Base-by-base conservation (phyloP, 1,284 basidiomycete genomes). In the Ustilago tritici region DNA sequence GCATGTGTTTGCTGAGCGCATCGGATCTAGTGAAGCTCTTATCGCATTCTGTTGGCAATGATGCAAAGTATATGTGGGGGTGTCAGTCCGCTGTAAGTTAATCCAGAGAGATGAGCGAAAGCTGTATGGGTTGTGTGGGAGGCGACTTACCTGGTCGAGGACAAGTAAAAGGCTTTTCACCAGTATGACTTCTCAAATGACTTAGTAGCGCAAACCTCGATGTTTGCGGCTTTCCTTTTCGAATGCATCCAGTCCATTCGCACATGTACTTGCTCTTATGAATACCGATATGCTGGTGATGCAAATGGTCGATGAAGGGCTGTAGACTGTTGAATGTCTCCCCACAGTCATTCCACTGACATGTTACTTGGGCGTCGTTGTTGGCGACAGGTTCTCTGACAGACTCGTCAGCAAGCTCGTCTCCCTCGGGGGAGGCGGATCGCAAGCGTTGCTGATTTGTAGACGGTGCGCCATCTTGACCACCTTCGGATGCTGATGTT, bases 21-120 rank as follows among this genome's bases (percentile, higher is more conserved):
- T 95, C 94, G 0, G 93, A 94, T 38, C 94, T 92, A 5, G 94
- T 95, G 85, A 95, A 95, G 0, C 93, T 92, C 85, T 94, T 95
- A 88, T 95, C 94, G 84, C 94, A 95, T 87, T 95, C 94, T 93
- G 81, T 10, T 15, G n/a, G 23, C 19, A 7, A 28, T 28, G 23
- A 28, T 28, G 23, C 23, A 28, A 28, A 28, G 23, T 28, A 28
- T 28, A 28, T 28, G 23, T 28, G 23, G 3, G 23, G 23, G 23
- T 28, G 23, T 28, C 23, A 28, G 23, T 28, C 23, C 3, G 23
- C 23, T 28, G 23, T 28, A 28, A 17, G 40, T 15, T n/a, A 41
- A 38, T 19, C 23, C 14, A 35, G 8, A 3, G 5, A 32, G n/a
- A 53, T 14, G 32, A 23, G 28, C 14, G 34, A 35, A 15, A 17